Evolutionary conservation across 1,139 yeast genomes (phyloP).

Genomic region (Yamadazyma mexicana): DNA sequence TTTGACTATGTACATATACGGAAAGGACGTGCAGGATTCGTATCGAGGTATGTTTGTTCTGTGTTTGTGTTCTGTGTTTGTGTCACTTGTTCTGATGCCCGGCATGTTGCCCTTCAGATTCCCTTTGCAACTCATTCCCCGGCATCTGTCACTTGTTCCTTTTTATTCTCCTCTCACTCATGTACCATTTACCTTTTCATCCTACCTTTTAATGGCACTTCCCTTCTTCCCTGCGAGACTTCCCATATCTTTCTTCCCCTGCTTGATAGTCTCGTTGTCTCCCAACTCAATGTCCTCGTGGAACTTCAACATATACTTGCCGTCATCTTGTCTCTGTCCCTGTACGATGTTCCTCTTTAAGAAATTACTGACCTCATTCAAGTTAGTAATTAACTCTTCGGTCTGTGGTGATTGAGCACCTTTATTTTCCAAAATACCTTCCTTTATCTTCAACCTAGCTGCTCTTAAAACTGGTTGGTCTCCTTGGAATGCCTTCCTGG

Average conservation of each 20-base stretch:
- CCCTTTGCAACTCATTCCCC: too few relatives aligned
- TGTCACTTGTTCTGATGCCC: too few relatives aligned
- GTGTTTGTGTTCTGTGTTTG: too few relatives aligned
- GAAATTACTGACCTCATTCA: conserved; percentile 69
- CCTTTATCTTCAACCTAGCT: conserved; percentile 64
- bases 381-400: conserved; percentile 54
- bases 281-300: conserved; percentile 87
- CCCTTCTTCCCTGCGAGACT: conserved; percentile 43
- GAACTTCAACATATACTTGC: conserved; percentile 58
- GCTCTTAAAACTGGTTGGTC: conserved; percentile 57
- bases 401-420: conserved; percentile 36
- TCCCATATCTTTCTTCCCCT: conserved; percentile 34
- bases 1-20: conserved; percentile 2
- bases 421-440: conserved; percentile 50
- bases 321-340: conserved; percentile 57
- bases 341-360: conserved; percentile 79
- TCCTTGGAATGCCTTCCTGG: conserved; percentile 61
- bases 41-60: too few relatives aligned
- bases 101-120: too few relatives aligned
- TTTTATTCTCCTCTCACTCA: too few relatives aligned
- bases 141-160: too few relatives aligned
- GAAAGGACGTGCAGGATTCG: too few relatives aligned
- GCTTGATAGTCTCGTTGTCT: conserved; percentile 65
- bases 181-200: too few relatives aligned
- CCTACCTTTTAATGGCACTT: conserved; percentile 13